Base-by-base conservation (phyloP, 352 stramenopile genomes). In the Sclerospora graminicola region DNA sequence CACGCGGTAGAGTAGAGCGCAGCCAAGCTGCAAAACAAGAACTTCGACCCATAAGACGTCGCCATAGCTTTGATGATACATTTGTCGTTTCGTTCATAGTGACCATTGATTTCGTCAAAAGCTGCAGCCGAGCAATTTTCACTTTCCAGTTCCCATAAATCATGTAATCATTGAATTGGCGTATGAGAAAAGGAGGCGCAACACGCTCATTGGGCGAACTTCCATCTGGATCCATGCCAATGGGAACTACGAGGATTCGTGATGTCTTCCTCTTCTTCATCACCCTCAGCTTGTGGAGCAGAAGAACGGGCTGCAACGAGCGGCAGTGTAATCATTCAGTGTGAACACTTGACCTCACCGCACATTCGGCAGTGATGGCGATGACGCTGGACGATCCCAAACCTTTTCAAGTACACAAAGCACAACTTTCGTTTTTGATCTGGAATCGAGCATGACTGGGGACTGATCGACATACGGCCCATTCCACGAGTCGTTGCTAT, bases 331-430 rank as follows among this genome's bases (percentile, higher is more conserved):
- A 80, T 65, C 63, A 83, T 76, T 32, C 75, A 87, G n/a, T 59
- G 60, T 11, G 63, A 69, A 39, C 73, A 86, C 51, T 84, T 79
- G 37, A 84, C 73, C 44, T 86, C 71, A 10, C 74, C 77, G 14
- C 77, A 89, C 70, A 84, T 82, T 10, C 77, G 77, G 36, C 77
- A 86, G 50, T 85, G 71, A 41, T 89, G 77, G 1, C 77, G 74
- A 15, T 78, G 70, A 23, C 68, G 60, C 20, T 69, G 67, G 26
- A 85, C 49, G 33, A 82, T 61, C 1, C 68, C 55, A 31, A 87
- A 83, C 39, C 66, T 82, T 53, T 83, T 85, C 41, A 83, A 71
- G 34, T 71, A 87, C 40, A 77, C 68, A 38, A 67, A 78, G 41
- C 65, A 82, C 9, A 65, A 57, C 46, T 82, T 84, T 20, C 69